phyloP scores from a whole-genome alignment of 331 rosid species.

The Saraca asoca region DNA sequence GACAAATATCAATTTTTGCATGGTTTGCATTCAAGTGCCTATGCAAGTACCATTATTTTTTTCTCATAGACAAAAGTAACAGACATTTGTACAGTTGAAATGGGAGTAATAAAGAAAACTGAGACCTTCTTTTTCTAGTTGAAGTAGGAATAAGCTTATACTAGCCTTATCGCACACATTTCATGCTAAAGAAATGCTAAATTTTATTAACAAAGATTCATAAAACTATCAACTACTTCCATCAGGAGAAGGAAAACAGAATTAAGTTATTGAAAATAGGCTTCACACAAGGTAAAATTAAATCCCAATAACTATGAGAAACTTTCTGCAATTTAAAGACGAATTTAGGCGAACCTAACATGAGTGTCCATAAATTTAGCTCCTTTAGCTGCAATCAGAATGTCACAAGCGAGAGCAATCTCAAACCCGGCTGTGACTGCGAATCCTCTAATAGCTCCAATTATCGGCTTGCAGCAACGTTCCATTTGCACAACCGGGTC shows the following conservation, averaged over 20 bases:
- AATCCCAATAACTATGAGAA: too few species aligned
- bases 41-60: too few species aligned
- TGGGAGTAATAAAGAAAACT: neutral
- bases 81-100: neutral
- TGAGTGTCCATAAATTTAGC: conserved; percentile 88
- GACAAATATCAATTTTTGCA: too few species aligned
- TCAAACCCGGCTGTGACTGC: conserved; percentile 96
- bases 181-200: too few species aligned
- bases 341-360: conserved; percentile 56
- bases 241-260: too few species aligned
- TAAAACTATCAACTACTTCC: neutral
- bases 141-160: too few species aligned
- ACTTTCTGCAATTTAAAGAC: too few species aligned
- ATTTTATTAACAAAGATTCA: neutral
- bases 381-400: conserved; percentile 75
- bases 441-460: conserved; percentile 82
- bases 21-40: too few species aligned
- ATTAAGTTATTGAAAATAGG: neutral
- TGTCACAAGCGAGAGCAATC: conserved; percentile 84
- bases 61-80: neutral
- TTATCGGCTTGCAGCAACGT: conserved; percentile 75
- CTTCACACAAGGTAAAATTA: neutral
- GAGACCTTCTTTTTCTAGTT: neutral
- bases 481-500: conserved; percentile 84
- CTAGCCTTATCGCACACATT: too few species aligned